phyloP scores from a whole-genome alignment of 768 basidiomycete genomes.

The Hydnomerulius pinastri region DNA sequence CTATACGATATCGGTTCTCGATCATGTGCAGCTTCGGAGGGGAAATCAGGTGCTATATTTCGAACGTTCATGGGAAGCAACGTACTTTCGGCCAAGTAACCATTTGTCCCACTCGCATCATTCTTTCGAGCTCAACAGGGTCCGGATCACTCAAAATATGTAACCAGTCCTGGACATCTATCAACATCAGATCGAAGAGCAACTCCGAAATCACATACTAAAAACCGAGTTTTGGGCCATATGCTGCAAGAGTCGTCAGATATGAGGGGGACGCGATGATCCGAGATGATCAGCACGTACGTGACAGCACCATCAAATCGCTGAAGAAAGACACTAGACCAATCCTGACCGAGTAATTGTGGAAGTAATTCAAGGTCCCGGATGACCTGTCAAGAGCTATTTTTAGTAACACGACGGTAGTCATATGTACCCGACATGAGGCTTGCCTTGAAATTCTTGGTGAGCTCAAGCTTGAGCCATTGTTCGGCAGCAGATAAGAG shows the following conservation, averaged over 20 bases:
- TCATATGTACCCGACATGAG: background rate
- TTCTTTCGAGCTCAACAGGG: conserved; percentile 73
- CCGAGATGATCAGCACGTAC: conserved; percentile 46
- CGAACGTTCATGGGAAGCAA: background rate
- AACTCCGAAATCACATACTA: conserved; percentile 43
- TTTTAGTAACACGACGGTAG: background rate
- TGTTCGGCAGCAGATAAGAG: conserved; percentile 90
- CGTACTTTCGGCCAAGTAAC: conserved; percentile 97
- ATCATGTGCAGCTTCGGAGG: conserved; percentile 84
- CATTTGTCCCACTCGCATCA: conserved; percentile 83
- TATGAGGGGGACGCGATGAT: conserved; percentile 23
- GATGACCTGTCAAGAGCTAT: conserved; percentile 59
- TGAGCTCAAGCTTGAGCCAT: conserved; percentile 92
- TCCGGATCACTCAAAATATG: conserved; percentile 84
- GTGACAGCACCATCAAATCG: conserved; percentile 88
- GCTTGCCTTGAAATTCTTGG: conserved; percentile 89
- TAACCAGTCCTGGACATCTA: conserved; percentile 68
- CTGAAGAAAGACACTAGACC: conserved; percentile 96
- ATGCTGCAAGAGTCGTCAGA: conserved; percentile 51
- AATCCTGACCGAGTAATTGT: conserved; percentile 90
- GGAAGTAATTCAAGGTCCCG: conserved; percentile 95
- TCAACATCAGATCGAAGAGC: background rate
- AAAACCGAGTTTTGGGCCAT: conserved; percentile 80
- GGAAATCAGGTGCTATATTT: conserved; percentile 7
- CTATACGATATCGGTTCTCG: conserved; percentile 82